Conservation (phyloP, 1,284 basidiomycete genomes). For the Ustilago loliicola region DNA sequence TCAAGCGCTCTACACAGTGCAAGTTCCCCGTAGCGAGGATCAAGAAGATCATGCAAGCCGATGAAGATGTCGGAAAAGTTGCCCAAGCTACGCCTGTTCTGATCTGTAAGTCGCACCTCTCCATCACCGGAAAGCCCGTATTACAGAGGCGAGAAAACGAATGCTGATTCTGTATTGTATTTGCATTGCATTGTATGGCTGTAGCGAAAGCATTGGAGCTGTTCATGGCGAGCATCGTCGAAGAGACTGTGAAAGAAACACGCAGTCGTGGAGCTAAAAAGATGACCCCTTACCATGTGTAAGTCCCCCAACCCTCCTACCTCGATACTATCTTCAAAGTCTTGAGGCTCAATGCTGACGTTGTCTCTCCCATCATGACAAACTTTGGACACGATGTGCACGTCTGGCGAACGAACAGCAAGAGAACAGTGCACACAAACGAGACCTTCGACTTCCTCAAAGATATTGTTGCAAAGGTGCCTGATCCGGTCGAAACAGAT, state of each 20-base stretch:
- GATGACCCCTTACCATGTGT: conserved; percentile 95
- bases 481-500: conserved; percentile 79
- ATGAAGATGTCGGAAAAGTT: conserved; percentile 99
- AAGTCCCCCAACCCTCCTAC: conserved; percentile 71
- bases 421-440: conserved; percentile 89
- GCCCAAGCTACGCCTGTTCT: conserved; percentile 96
- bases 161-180: no score
- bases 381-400: background rate
- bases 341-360: conserved; percentile 4
- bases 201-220: conserved; percentile 95
- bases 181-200: background rate
- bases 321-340: background rate
- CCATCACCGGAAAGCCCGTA: background rate
- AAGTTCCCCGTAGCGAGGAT: conserved; percentile 80
- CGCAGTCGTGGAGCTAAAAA: conserved; percentile 85
- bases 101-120: conserved; percentile 81
- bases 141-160: background rate
- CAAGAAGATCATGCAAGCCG: conserved; percentile 99
- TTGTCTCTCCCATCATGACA: background rate
- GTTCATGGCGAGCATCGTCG: conserved; percentile 88
- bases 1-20: conserved; percentile 61
- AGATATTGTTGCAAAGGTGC: conserved; percentile 89
- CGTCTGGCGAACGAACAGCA: conserved; percentile 74
- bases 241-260: conserved; percentile 86
- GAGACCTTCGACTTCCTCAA: conserved; percentile 95